Evolutionary conservation across 352 stramenopile species (phyloP).

Genomic region (Pythium phragmitis): DNA sequence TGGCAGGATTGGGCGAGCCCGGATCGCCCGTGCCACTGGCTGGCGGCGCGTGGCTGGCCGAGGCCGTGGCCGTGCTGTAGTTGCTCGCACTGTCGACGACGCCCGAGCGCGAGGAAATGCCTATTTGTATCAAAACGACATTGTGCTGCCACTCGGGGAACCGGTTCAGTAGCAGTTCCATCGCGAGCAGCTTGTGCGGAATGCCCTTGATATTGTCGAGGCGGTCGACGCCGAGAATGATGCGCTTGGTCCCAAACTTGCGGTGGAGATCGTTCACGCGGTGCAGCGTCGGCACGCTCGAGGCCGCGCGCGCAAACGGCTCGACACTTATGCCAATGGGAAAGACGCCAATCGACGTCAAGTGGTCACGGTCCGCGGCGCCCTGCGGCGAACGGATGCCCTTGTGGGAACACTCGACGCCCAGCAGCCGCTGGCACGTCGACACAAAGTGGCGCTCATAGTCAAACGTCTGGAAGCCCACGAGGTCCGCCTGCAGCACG

Average conservation of each 20-base stretch:
- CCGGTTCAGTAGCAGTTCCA: constrained; percentile 80
- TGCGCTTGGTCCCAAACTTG: constrained; percentile 79
- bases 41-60: constrained; percentile 1
- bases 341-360: constrained; percentile 87
- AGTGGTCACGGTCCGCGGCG: constrained; percentile 65
- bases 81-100: constrained; percentile 39
- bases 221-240: constrained; percentile 84
- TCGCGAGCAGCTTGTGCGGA: constrained; percentile 85
- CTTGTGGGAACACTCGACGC: constrained; percentile 70
- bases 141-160: constrained; percentile 94
- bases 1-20: background rate
- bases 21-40: too few relatives aligned
- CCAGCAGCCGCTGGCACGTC: constrained; percentile 74
- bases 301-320: constrained; percentile 66
- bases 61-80: constrained; percentile 12
- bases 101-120: constrained; percentile 86
- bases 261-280: constrained; percentile 70
- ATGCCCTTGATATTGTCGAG: constrained; percentile 91
- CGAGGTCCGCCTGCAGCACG: constrained; percentile 79
- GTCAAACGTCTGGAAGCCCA: constrained; percentile 90
- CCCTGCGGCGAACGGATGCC: constrained; percentile 58
- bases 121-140: constrained; percentile 95
- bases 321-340: constrained; percentile 87
- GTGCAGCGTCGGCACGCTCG: constrained; percentile 52
- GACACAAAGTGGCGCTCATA: constrained; percentile 88